phyloP scores from a whole-genome alignment of 495 filamentous ascomycete genomes.

The Penicillium taxi region DNA sequence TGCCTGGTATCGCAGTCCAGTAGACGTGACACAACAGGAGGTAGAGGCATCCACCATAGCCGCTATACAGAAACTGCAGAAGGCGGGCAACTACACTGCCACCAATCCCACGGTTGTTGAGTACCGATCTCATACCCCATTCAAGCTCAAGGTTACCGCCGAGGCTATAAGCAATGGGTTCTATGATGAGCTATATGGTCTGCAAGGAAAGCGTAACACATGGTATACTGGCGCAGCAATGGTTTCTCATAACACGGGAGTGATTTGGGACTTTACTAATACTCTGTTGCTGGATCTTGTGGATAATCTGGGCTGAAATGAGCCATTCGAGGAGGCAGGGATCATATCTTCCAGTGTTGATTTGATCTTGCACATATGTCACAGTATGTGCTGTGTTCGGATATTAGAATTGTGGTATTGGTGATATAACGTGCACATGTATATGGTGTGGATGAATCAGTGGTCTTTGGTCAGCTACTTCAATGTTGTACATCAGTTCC shows the following conservation, averaged over 20 bases:
- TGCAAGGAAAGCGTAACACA: slow-evolving; percentile 46
- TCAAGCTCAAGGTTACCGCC: slow-evolving; percentile 18
- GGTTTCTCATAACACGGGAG: slow-evolving; percentile 19
- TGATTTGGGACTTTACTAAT: slow-evolving; percentile 28
- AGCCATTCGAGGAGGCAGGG: too few relatives aligned
- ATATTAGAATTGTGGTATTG: too few relatives aligned
- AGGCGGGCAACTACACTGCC: slow-evolving; percentile 9
- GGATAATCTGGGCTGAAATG: too few relatives aligned
- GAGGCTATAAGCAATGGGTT: slow-evolving; percentile 40
- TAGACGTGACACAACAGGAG: slow-evolving; percentile 7
- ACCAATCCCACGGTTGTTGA: slow-evolving; percentile 17
- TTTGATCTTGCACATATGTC: too few relatives aligned
- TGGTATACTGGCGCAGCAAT: slow-evolving; percentile 46
- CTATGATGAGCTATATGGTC: slow-evolving; percentile 37
- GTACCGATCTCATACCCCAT: slow-evolving; percentile 20
- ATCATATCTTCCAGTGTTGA: too few relatives aligned
- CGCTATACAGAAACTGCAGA: slow-evolving; percentile 9
- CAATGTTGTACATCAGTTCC: too few relatives aligned
- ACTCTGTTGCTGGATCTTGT: slow-evolving; percentile 2
- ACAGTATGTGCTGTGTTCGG: too few relatives aligned
- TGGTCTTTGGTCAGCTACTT: too few relatives aligned
- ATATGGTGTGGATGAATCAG: too few relatives aligned
- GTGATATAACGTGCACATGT: too few relatives aligned
- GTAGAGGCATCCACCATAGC: slow-evolving; percentile 11
- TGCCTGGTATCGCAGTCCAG: slow-evolving; percentile 8